Evolutionary conservation across 1,284 basidiomycete genomes (phyloP).

Genomic region (Tilletia setariae): DNA sequence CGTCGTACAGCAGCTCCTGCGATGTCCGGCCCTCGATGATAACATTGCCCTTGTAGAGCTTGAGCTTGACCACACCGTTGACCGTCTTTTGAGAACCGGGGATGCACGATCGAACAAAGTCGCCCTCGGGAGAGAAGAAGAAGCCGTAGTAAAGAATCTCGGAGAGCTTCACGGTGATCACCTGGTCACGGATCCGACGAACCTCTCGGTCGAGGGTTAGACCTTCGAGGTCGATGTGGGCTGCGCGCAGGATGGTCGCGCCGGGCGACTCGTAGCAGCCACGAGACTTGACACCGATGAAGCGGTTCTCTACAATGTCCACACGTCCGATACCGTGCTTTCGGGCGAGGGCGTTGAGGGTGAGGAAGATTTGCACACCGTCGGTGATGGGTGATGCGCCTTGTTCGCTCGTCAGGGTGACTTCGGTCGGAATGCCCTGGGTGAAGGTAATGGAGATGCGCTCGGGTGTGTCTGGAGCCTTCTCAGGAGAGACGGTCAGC

Average conservation of each 20-base stretch:
- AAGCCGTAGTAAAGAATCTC: conserved; percentile 88
- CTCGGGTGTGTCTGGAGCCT: conserved; percentile 78
- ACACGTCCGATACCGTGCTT: conserved; percentile 87
- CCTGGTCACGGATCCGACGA: conserved; percentile 87
- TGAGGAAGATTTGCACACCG: conserved; percentile 90
- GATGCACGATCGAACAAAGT: conserved; percentile 71
- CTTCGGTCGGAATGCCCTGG: conserved; percentile 66
- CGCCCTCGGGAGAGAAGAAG: conserved; percentile 96
- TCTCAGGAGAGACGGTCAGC: conserved; percentile 78
- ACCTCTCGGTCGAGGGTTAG: conserved; percentile 97
- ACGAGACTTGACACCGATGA: conserved; percentile 97
- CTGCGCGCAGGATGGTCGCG: conserved; percentile 89
- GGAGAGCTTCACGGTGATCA: conserved; percentile 84
- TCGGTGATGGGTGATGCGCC: conserved; percentile 64
- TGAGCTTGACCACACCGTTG: conserved; percentile 84
- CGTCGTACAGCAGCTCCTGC: conserved; percentile 86
- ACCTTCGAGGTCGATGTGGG: conserved; percentile 95
- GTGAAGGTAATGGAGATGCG: conserved; percentile 68
- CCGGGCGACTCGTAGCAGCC: conserved; percentile 98
- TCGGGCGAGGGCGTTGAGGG: conserved; percentile 84
- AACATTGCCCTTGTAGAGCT: conserved; percentile 94
- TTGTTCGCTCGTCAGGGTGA: conserved; percentile 33
- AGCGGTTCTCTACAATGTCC: conserved; percentile 97
- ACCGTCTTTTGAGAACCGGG: conserved; percentile 91
- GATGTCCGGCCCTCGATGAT: conserved; percentile 88